These are phyloP conservation scores for Rhizophlyctis rosea DNA, from an alignment of 192 early-diverging fungal genomes.

Conservation along the genomic window DNA sequence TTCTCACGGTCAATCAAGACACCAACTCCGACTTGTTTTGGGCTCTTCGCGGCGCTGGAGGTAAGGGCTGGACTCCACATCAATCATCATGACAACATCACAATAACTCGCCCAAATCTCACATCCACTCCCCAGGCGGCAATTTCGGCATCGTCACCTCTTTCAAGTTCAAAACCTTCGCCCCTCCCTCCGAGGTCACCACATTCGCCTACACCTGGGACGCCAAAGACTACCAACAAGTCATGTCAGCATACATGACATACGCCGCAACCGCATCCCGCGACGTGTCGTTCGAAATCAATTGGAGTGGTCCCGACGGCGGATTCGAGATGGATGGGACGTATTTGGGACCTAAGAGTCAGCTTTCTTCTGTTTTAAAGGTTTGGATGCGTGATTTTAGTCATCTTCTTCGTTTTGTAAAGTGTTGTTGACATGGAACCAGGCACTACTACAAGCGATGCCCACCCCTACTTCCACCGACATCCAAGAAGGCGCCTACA, in stretches of 20 bases:
- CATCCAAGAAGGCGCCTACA: background rate
- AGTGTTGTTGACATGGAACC: too few relatives aligned
- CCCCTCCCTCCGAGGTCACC: conserved; percentile 1
- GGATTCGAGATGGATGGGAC: background rate
- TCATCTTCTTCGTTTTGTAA: conserved; percentile 3
- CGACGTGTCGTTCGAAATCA: conserved; percentile 1
- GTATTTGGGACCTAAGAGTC: conserved; percentile 2
- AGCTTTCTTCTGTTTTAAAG: background rate
- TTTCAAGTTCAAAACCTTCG: background rate
- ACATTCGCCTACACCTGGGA: conserved; percentile 1
- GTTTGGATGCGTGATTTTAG: background rate
- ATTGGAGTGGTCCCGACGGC: conserved; percentile 12
- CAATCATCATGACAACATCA: too few relatives aligned
- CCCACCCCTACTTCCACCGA: too few relatives aligned
- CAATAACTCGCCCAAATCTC: too few relatives aligned
- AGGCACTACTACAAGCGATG: too few relatives aligned
- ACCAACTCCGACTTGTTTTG: conserved; percentile 9
- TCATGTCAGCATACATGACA: conserved; percentile 2
- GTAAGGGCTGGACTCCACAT: too few relatives aligned
- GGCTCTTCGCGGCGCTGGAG: conserved; percentile 17
- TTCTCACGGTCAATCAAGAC: background rate
- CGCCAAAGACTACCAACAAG: background rate
- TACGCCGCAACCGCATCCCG: background rate
- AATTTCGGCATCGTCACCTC: conserved; percentile 3
- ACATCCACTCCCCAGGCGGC: too few relatives aligned